Percentiles rank a stretch among this genome's conserved stretches.
Evolutionary conservation across 345 rosid species (phyloP).

Genomic region (Mallotus nudiflorus): DNA sequence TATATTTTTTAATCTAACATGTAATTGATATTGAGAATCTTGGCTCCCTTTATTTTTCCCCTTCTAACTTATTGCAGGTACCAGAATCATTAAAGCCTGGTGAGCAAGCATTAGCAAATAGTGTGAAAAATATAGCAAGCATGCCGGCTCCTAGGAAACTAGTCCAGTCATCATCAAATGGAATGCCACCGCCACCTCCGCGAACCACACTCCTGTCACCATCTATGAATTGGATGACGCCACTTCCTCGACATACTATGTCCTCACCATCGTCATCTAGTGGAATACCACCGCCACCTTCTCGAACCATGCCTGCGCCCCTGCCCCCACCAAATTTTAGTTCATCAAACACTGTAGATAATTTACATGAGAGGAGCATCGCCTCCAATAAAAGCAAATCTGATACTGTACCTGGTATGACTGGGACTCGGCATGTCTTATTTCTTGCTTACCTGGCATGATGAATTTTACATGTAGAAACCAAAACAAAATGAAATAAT

Average conservation of each 20-base stretch:
- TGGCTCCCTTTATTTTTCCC: constrained; percentile 19
- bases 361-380: constrained; percentile 25
- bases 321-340: constrained; percentile 57
- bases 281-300: constrained; percentile 44
- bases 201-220: background rate
- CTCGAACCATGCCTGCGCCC: constrained; percentile 53
- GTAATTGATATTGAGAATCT: constrained; percentile 25
- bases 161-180: constrained; percentile 23
- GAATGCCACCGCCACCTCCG: constrained; percentile 7
- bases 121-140: constrained; percentile 36
- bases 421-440: background rate
- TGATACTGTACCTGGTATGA: constrained; percentile 57
- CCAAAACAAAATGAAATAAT: background rate
- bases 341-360: constrained; percentile 28
- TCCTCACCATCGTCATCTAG: constrained; percentile 13
- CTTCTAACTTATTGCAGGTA: constrained; percentile 45
- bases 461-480: constrained; percentile 4
- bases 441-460: background rate
- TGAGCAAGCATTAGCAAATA: constrained; percentile 25
- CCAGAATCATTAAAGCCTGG: constrained; percentile 33
- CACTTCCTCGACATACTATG: background rate
- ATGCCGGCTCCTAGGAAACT: constrained; percentile 55
- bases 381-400: constrained; percentile 30
- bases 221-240: background rate
- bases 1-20: constrained; percentile 13